Evolutionary conservation across 1,284 basidiomycete species (phyloP).

Genomic region (Ceratobasidium sp.): DNA sequence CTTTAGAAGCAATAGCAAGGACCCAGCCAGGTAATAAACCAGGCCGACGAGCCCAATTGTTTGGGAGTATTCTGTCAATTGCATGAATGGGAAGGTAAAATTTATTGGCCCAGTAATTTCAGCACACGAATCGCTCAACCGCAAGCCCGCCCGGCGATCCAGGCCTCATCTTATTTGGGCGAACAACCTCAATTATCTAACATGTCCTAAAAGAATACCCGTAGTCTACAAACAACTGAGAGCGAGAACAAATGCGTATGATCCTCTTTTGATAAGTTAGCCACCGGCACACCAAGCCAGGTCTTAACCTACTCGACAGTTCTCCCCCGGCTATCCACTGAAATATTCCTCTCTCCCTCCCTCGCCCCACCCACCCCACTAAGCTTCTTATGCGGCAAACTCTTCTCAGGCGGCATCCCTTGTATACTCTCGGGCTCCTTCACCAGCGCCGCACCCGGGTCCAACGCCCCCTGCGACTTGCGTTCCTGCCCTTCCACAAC

Average conservation of each 20-base stretch:
- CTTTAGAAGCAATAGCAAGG: no score
- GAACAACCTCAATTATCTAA: background rate
- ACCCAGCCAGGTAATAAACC: no score
- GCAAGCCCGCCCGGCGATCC: no score
- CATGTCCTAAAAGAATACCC: background rate
- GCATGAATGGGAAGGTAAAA: no score
- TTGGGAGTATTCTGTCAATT: no score
- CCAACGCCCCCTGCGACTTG: background rate
- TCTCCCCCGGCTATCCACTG: slow-evolving; percentile 27
- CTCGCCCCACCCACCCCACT: background rate
- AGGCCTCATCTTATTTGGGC: no score
- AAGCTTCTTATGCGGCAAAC: slow-evolving; percentile 16
- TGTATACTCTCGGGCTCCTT: slow-evolving; percentile 40
- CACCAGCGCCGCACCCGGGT: slow-evolving; percentile 27
- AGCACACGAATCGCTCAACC: no score
- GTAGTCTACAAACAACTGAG: slow-evolving; percentile 1
- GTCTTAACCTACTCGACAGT: slow-evolving; percentile 9
- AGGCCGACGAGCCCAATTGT: no score
- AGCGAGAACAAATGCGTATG: background rate
- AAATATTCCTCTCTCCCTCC: slow-evolving; percentile 1
- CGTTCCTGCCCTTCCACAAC: slow-evolving; percentile 44
- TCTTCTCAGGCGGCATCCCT: slow-evolving; percentile 37
- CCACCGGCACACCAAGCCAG: background rate
- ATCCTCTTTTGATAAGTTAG: slow-evolving; percentile 12
- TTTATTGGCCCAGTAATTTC: no score